These are phyloP conservation scores for Spatholobus suberectus DNA, from an alignment of 306 rosid genomes.

Conservation along the genomic window DNA sequence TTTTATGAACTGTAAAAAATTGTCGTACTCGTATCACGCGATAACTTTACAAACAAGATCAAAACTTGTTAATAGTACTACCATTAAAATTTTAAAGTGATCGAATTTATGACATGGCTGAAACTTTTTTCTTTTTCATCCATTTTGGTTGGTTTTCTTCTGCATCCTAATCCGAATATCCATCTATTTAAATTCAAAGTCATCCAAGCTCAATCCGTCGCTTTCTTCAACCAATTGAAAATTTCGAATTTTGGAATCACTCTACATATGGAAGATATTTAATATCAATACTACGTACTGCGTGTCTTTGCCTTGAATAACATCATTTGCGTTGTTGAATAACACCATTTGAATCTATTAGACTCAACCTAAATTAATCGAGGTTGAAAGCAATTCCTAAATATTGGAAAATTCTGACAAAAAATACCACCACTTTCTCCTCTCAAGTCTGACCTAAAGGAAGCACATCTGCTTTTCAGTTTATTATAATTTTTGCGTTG, in stretches of 20 bases:
- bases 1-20: neutral
- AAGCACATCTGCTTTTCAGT: neutral
- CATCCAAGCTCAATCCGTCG: neutral
- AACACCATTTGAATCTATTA: neutral
- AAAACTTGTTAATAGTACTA: neutral
- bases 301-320: neutral
- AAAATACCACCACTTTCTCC: neutral
- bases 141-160: slow-evolving; percentile 1
- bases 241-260: slow-evolving; percentile 16
- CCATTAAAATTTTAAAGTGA: neutral
- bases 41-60: neutral
- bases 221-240: neutral
- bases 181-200: neutral
- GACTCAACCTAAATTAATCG: neutral
- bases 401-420: neutral
- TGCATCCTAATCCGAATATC: slow-evolving; percentile 16
- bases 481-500: too few relatives aligned
- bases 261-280: neutral
- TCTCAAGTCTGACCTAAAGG: neutral
- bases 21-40: neutral
- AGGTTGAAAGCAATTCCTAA: neutral
- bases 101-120: neutral
- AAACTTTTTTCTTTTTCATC: neutral
- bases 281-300: neutral
- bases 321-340: neutral